A percentile compares a stretch with the other conserved stretches of the same genome.
phyloP scores from a whole-genome alignment of 257 asterid species.

The Galeopsis tetrahit region DNA sequence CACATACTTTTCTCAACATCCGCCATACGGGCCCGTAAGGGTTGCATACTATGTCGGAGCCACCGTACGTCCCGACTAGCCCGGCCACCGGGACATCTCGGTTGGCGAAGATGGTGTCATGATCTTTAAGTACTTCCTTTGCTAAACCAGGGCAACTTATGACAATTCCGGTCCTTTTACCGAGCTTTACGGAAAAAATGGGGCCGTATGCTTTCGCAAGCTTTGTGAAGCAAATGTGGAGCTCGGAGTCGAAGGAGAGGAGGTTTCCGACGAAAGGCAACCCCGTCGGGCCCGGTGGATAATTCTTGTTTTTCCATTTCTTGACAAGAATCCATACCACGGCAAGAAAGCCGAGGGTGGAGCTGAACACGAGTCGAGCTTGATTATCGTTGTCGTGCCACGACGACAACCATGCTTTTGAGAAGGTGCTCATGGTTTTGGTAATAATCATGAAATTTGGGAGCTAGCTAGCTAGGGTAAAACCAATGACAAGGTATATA shows the following conservation, averaged over 20 bases:
- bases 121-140: slow-evolving; percentile 62
- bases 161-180: slow-evolving; percentile 55
- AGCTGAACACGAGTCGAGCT: slow-evolving; percentile 8
- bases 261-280: slow-evolving; percentile 72
- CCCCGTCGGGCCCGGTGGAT: slow-evolving; percentile 63
- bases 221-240: slow-evolving; percentile 57
- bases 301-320: not conserved
- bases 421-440: slow-evolving; percentile 14
- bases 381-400: not conserved
- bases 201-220: slow-evolving; percentile 62
- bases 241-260: slow-evolving; percentile 74
- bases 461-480: too few species aligned
- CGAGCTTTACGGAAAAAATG: slow-evolving; percentile 58
- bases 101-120: slow-evolving; percentile 68
- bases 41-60: slow-evolving; percentile 65
- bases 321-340: slow-evolving; percentile 16
- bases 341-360: not conserved
- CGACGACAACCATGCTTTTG: not conserved
- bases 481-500: not conserved
- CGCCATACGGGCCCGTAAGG: slow-evolving; percentile 84
- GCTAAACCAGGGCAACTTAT: slow-evolving; percentile 64
- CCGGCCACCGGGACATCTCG: slow-evolving; percentile 76
- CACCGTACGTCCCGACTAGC: slow-evolving; percentile 64
- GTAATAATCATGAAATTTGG: too few species aligned
- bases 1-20: slow-evolving; percentile 69